Conservation (phyloP, 441 rosid genomes). For the Geranium incanum region DNA sequence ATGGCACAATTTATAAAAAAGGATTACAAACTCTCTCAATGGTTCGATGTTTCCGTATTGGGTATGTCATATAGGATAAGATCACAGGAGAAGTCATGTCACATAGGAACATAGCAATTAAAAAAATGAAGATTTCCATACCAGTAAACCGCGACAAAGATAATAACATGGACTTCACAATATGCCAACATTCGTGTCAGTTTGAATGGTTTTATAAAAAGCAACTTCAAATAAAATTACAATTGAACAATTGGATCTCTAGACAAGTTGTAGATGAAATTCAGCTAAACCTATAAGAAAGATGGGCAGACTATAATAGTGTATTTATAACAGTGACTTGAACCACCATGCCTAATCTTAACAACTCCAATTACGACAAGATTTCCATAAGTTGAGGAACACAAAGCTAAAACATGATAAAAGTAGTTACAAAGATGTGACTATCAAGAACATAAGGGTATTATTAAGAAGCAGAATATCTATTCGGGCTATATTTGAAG, state of each 20-base stretch:
- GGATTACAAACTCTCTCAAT: neutral
- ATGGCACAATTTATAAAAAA: neutral
- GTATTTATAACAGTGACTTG: neutral
- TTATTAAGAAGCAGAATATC: neutral
- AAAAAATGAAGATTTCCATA: neutral
- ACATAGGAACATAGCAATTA: neutral
- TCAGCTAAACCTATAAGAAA: neutral
- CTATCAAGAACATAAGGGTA: neutral
- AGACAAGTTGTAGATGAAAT: too few relatives aligned
- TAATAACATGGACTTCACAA: neutral
- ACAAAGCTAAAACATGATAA: neutral
- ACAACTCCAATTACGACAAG: neutral
- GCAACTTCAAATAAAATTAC: neutral
- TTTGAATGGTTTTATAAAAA: neutral
- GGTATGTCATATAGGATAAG: neutral
- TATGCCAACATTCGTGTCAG: neutral
- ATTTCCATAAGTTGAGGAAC: neutral
- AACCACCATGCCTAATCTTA: neutral
- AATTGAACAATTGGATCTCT: neutral
- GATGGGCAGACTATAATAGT: neutral
- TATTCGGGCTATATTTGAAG: neutral
- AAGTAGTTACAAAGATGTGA: neutral
- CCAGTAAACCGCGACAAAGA: neutral
- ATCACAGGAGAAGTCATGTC: neutral
- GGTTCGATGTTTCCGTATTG: neutral